Conservation (phyloP, 306 rosid species). For the Citrullus mucosospermus region DNA sequence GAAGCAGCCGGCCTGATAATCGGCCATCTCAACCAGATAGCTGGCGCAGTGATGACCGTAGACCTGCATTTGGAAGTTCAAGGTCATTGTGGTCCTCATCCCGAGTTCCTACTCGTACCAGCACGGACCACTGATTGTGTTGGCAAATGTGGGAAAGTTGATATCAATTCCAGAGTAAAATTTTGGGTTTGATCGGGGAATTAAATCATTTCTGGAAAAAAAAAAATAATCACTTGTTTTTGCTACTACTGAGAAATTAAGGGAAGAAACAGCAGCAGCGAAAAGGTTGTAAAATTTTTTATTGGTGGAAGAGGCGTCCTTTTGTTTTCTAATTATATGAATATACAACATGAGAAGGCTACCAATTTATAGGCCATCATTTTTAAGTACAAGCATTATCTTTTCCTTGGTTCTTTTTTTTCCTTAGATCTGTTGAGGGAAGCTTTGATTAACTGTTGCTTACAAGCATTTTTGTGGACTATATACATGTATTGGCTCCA, state of each 20-base stretch:
- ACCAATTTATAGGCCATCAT: background rate
- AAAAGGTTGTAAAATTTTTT: background rate
- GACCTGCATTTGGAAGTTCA: constrained; percentile 30
- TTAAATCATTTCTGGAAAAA: background rate
- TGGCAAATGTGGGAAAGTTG: background rate
- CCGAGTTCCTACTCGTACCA: constrained; percentile 24
- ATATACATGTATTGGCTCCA: too few relatives aligned
- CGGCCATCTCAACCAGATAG: constrained; percentile 26
- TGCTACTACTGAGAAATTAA: background rate
- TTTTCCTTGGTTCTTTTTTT: background rate
- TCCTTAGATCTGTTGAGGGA: too few relatives aligned
- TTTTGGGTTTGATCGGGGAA: background rate
- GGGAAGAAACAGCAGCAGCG: background rate
- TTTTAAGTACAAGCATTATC: background rate
- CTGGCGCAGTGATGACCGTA: constrained; percentile 69
- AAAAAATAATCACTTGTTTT: background rate
- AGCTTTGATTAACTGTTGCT: too few relatives aligned
- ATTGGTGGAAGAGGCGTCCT: background rate
- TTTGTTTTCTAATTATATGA: background rate
- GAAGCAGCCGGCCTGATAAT: constrained; percentile 15
- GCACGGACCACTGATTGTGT: constrained; percentile 24
- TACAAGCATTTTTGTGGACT: too few relatives aligned
- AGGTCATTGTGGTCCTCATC: constrained; percentile 74
- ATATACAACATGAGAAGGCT: background rate
- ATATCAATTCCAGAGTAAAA: background rate